These are phyloP conservation scores for Astragalus glycyphyllos DNA, from an alignment of 306 rosid species.

Conservation along the genomic window DNA sequence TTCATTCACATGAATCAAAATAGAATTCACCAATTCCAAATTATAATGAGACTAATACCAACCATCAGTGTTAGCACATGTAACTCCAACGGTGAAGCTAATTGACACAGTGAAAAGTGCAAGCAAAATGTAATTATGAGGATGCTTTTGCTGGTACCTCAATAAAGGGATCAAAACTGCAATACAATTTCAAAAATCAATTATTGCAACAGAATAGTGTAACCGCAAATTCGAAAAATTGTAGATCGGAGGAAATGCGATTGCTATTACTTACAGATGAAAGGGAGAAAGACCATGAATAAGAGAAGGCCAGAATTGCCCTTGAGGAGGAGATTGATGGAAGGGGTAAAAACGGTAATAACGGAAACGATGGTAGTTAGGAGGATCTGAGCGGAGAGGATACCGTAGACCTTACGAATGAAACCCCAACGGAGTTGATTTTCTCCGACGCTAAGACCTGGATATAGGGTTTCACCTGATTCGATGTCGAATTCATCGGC, in stretches of 20 bases:
- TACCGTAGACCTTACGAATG: slow-evolving; percentile 93
- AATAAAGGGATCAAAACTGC: slow-evolving; percentile 89
- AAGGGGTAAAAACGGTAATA: slow-evolving; percentile 73
- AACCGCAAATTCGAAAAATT: neutral
- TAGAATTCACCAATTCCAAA: no score
- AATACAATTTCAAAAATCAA: slow-evolving; percentile 25
- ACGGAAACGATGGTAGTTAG: slow-evolving; percentile 82
- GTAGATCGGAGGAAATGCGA: neutral
- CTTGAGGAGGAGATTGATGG: slow-evolving; percentile 78
- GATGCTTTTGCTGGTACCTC: slow-evolving; percentile 86
- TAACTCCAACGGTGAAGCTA: slow-evolving; percentile 83
- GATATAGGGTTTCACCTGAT: slow-evolving; percentile 81
- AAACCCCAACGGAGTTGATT: slow-evolving; percentile 99
- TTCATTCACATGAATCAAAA: neutral
- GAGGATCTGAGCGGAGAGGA: slow-evolving; percentile 80
- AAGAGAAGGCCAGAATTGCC: slow-evolving; percentile 74
- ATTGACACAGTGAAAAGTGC: slow-evolving; percentile 81
- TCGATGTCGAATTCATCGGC: slow-evolving; percentile 67
- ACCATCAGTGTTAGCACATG: slow-evolving; percentile 90
- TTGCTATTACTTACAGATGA: slow-evolving; percentile 58
- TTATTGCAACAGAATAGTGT: no score
- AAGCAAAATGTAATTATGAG: slow-evolving; percentile 81
- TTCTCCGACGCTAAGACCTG: slow-evolving; percentile 77
- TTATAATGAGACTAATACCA: neutral
- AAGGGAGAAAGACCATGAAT: slow-evolving; percentile 79